Evolutionary conservation across 2,329 filamentous ascomycete species (phyloP), one percentile per base, ranked within the genome.

Genomic region (Aureobasidium sp.): DNA sequence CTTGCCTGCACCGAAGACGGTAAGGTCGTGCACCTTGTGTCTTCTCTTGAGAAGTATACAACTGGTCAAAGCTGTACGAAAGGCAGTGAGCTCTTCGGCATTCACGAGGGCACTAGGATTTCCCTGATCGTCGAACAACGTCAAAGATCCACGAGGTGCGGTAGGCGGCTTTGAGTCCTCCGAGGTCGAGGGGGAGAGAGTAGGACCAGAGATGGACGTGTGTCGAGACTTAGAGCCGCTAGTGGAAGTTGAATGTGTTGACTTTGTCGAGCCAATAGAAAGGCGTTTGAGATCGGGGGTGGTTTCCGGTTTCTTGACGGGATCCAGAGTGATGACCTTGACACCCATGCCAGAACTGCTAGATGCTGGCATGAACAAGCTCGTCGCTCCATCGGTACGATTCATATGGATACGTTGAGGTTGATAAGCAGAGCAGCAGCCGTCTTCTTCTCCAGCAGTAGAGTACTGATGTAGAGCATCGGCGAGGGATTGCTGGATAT

Each of bases 1-100:
- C 67, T 88, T 85, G 49, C 93, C 93, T 37, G 88, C 87, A 29
- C 93, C 93, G 72, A 97, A 97, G 59, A 96, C 87, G 14, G 88
- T 86, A 11, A 97, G 71, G 14, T 86, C 90, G 70, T 87, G 86
- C 45, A 96, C 87, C 32, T 82, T 82, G 61, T 82, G 78, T 61
- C 93, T 89, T 68, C 79, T 79, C 67, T 77, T 78, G 69, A 84
- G 83, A 21, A 87, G 78, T 66, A 88, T 77, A 61, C 86, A 82
- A 13, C 82, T 81, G 0, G 83, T 82, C 13, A 89, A 75, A 0
- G 86, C 84, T 0, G 87, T 89, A 49, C 86, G 81, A 73, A 89
- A 89, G 1, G 85, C 85, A 0, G 86, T 89, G 21, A 89, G 75
- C 66, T 88, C 86, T 62, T 83, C 83, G 0, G 86, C 86, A 66